Conservation (phyloP, 2,329 filamentous ascomycete species). For the Colletotrichum cuscutae region DNA sequence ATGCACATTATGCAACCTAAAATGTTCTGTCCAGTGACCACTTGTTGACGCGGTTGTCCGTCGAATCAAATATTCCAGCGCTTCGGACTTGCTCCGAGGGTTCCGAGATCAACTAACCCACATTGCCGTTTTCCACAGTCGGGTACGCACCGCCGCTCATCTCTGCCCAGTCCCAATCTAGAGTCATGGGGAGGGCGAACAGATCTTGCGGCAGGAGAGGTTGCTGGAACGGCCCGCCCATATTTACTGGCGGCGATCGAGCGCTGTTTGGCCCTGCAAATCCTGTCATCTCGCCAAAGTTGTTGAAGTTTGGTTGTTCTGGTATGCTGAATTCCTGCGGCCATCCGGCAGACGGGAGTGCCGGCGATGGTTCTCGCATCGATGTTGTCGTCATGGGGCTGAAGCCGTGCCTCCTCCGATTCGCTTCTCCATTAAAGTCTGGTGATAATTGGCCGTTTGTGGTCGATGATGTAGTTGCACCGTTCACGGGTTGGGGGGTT, state of each 20-base stretch:
- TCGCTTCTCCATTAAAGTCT: constrained; percentile 36
- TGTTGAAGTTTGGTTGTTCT: constrained; percentile 51
- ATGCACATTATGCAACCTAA: constrained; percentile 15
- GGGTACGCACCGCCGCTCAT: constrained; percentile 74
- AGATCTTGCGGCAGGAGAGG: constrained; percentile 92
- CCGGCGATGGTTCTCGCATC: constrained; percentile 57
- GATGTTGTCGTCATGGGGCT: constrained; percentile 50
- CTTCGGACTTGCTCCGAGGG: background rate
- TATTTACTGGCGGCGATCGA: constrained; percentile 47
- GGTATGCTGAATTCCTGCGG: constrained; percentile 54
- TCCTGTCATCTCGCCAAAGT: constrained; percentile 57
- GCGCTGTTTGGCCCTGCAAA: constrained; percentile 49
- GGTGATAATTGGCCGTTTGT: constrained; percentile 35
- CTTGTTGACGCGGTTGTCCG: background rate
- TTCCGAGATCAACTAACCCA: constrained; percentile 42
- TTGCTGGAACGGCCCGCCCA: constrained; percentile 70
- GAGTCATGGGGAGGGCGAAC: constrained; percentile 94
- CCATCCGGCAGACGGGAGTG: constrained; percentile 57
- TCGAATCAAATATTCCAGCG: background rate
- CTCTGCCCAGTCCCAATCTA: constrained; percentile 87
- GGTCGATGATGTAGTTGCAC: background rate
- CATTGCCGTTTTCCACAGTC: constrained; percentile 71
- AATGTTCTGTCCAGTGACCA: background rate
- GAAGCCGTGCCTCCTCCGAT: constrained; percentile 28
- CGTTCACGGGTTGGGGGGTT: constrained; percentile 39